These are phyloP conservation scores for Gracilaria gracilis DNA, from an alignment of 23 red algal species.

Conservation along the genomic window DNA sequence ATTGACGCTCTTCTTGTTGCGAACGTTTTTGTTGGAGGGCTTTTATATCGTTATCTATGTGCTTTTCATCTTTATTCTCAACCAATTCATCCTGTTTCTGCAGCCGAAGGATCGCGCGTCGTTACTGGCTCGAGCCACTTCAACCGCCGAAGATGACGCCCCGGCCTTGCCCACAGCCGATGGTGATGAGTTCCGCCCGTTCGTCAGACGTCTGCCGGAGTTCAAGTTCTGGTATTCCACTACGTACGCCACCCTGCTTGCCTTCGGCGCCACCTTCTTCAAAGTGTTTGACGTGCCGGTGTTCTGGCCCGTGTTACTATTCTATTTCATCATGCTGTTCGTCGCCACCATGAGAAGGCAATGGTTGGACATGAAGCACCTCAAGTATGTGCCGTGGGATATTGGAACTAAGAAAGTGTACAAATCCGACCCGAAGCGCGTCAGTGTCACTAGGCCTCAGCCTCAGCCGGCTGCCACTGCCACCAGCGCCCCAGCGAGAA, in stretches of 20 bases:
- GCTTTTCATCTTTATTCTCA: slow-evolving; percentile 92
- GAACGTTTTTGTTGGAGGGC: slow-evolving; percentile 85
- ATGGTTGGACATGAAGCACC: slow-evolving; percentile 90
- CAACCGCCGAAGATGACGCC: background rate
- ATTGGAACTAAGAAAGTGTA: slow-evolving; percentile 88
- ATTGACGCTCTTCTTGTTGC: slow-evolving; percentile 62
- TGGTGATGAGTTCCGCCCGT: slow-evolving; percentile 89
- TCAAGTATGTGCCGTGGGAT: slow-evolving; percentile 97
- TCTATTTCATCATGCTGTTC: slow-evolving; percentile 95
- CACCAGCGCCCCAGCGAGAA: background rate
- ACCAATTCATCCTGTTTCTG: slow-evolving; percentile 94
- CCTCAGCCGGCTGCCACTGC: background rate
- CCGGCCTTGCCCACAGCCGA: slow-evolving; percentile 53
- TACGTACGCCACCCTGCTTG: slow-evolving; percentile 67
- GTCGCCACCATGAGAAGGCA: slow-evolving; percentile 92
- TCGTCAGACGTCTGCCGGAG: slow-evolving; percentile 94
- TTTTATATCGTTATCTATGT: slow-evolving; percentile 97
- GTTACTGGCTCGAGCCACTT: slow-evolving; percentile 52
- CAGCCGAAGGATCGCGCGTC: slow-evolving; percentile 90
- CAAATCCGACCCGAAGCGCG: slow-evolving; percentile 68
- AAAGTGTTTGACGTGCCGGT: slow-evolving; percentile 92
- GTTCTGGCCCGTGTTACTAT: slow-evolving; percentile 94
- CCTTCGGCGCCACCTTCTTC: slow-evolving; percentile 80
- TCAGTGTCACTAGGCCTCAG: slow-evolving; percentile 50
- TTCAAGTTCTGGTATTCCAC: slow-evolving; percentile 96